Evolutionary conservation across 2,329 filamentous ascomycete genomes (phyloP), one percentile per base, ranked within the genome.

Genomic region (Periconia sp.): DNA sequence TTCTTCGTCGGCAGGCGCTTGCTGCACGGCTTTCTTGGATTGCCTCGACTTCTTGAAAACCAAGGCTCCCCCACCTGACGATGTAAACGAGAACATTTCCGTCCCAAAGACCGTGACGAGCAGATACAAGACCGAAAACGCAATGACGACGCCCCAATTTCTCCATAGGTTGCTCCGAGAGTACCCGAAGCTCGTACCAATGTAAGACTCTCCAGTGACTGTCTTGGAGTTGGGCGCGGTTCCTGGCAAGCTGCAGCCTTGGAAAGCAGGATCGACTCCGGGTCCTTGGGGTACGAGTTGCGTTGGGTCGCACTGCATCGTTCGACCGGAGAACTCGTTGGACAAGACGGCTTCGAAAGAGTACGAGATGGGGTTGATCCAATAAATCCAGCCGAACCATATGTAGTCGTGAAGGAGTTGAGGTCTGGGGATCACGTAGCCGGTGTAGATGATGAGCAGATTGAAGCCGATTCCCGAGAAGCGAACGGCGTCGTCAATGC

Each of bases 121-220:
- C 13, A 95, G 82, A 65, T 93, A 95, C 6, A 91, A 80, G 1
- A 90, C 78, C 1, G 85, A 83, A 60, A 91, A 94, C 0, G 87
- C 90, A 60, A 92, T 85, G 1, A 94, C 74, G 3, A 92, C 86
- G 31, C 88, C 90, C 64, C 90, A 91, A 68, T 93, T 92, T 3
- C 90, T 85, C 79, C 86, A 88, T 0, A 88, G 71, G 62, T 88
- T 79, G 23, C 73, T 74, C 17, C 84, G 76, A 0, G 79, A 79
- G 62, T 86, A 87, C 43, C 80, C 75, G 69, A 82, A 88, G 8
- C 79, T 79, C 0, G 77, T 76, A 10, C 74, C 60, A 2, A 88
- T 66, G 61, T 88, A 89, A 19, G 74, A 73, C 1, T 76, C 67
- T 33, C 86, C 86, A 31, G 77, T 63, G 13, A 89, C 80, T 2